Evolutionary conservation across 2,329 filamentous ascomycete species (phyloP), one percentile per base, ranked within the genome.

Genomic region (Phyllosticta citribraziliensis): DNA sequence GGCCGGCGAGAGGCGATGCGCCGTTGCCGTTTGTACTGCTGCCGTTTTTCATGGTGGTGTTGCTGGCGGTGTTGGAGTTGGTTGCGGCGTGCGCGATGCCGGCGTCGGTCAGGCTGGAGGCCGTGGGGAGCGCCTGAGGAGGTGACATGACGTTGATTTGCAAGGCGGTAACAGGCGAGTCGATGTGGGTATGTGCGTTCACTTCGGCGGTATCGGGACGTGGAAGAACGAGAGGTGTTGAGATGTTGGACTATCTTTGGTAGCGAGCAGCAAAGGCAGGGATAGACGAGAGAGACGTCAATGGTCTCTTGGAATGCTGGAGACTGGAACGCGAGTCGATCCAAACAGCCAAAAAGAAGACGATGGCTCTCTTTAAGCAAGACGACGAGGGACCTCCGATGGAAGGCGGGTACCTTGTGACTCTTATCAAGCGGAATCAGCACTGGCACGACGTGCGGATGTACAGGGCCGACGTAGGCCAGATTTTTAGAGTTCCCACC

Each of bases 21-120:
- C 66, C 62, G 30, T 59, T 55, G 55, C 64, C 59, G 25, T 66
- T 62, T 20, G 65, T 27, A 62, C 62, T 58, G 47, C 66, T 68
- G 17, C 40, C 40, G n/a, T 47, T 47, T n/a, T 47, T 47, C 40
- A 47, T 47, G 53, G 65, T 62, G 56, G 24, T 47, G 25, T 64
- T 64, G 58, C 64, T 62, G 62, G 66, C 12, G n/a, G 22, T 20
- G 40, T 47, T 47, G 40, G 40, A 47, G 51, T 57, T 53, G 55
- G 27, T 33, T 30, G 57, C 27, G 14, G 53, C 62, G n/a, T 52
- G 17, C 51, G 70, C 70, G 65, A 75, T 72, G 64, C 73, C 73
- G 19, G 72, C 72, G 60, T 70, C 65, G 50, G 70, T 73, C 56
- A 75, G 68, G 56, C 67, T 65, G 9, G 72, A 62, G 19, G 56